A percentile compares a stretch with the other conserved stretches of the same genome.
phyloP scores from a whole-genome alignment of 768 basidiomycete genomes.

The Daedaleopsis nitida region DNA sequence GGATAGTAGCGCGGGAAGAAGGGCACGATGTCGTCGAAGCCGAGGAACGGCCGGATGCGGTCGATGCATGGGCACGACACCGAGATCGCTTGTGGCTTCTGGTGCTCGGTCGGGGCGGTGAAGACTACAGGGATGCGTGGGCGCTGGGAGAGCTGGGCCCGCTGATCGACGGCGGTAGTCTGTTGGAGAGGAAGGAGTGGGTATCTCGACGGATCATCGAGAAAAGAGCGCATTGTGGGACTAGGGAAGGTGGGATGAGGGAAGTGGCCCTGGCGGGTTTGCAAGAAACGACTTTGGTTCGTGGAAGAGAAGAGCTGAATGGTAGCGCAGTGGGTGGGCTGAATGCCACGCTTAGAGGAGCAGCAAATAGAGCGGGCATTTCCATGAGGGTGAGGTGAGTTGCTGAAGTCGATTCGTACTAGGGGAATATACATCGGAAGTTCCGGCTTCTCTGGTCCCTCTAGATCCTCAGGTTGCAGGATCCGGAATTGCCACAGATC shows the following conservation, averaged over 20 bases:
- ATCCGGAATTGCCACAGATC: slow-evolving; percentile 14
- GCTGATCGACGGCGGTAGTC: slow-evolving; percentile 2
- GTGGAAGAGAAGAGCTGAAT: slow-evolving; percentile 11
- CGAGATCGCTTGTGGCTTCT: slow-evolving; percentile 6
- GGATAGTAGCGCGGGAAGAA: slow-evolving; percentile 21
- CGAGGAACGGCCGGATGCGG: slow-evolving; percentile 11
- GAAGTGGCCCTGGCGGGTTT: slow-evolving; percentile 17
- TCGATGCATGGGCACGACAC: slow-evolving; percentile 14
- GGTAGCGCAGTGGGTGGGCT: slow-evolving; percentile 1
- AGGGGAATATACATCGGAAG: slow-evolving; percentile 7
- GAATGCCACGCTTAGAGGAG: not conserved
- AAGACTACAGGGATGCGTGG: slow-evolving; percentile 15
- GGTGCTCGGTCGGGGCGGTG: not conserved
- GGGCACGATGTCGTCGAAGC: slow-evolving; percentile 12
- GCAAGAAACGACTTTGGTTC: slow-evolving; percentile 11
- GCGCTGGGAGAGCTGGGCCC: not conserved
- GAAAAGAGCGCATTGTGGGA: not conserved
- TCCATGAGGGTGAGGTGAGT: not conserved
- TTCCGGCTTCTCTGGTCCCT: slow-evolving; percentile 11
- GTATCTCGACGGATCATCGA: slow-evolving; percentile 6
- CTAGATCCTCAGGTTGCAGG: slow-evolving; percentile 20
- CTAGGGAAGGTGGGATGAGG: slow-evolving; percentile 20
- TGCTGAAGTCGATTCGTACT: slow-evolving; percentile 12
- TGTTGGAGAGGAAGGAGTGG: slow-evolving; percentile 1
- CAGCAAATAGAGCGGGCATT: not conserved